phyloP scores from a whole-genome alignment of 345 rosid species.

The Firmiana major region DNA sequence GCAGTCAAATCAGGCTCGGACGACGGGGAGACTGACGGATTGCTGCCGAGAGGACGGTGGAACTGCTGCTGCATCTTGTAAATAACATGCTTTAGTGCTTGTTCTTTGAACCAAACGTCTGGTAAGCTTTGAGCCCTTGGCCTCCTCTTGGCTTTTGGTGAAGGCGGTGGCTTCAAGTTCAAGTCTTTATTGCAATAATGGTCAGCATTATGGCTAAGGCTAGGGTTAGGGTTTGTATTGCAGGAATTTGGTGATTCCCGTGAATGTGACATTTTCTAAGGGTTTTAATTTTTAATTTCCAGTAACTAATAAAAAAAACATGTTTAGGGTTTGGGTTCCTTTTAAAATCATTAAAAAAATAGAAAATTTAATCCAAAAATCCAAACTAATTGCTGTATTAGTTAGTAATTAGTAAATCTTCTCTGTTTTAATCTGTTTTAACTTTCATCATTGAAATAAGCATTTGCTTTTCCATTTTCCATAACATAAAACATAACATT shows the following conservation, averaged over 20 bases:
- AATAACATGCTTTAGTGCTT: slow-evolving; percentile 21
- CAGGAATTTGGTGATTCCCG: not conserved
- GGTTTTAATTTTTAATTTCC: too few species aligned
- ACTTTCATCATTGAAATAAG: not conserved
- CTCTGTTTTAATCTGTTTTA: not conserved
- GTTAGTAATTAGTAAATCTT: not conserved
- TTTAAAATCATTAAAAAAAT: not conserved
- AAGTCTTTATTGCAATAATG: not conserved
- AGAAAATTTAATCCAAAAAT: not conserved
- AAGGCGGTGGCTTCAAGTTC: not conserved
- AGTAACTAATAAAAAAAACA: too few species aligned
- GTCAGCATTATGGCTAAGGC: not conserved
- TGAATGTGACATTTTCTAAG: slow-evolving; percentile 24
- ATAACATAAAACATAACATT: not conserved
- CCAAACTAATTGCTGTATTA: not conserved
- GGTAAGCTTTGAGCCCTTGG: slow-evolving; percentile 19
- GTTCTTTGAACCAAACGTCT: slow-evolving; percentile 16
- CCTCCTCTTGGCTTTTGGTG: not conserved
- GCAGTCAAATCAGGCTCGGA: slow-evolving; percentile 19
- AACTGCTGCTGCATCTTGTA: slow-evolving; percentile 28
- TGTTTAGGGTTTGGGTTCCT: too few species aligned
- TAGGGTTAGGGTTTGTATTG: slow-evolving; percentile 13
- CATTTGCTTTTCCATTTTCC: not conserved
- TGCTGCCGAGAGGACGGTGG: slow-evolving; percentile 3
- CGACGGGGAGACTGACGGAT: slow-evolving; percentile 23